These are phyloP conservation scores for Collybia nuda DNA, from an alignment of 768 basidiomycete species.

Conservation along the genomic window DNA sequence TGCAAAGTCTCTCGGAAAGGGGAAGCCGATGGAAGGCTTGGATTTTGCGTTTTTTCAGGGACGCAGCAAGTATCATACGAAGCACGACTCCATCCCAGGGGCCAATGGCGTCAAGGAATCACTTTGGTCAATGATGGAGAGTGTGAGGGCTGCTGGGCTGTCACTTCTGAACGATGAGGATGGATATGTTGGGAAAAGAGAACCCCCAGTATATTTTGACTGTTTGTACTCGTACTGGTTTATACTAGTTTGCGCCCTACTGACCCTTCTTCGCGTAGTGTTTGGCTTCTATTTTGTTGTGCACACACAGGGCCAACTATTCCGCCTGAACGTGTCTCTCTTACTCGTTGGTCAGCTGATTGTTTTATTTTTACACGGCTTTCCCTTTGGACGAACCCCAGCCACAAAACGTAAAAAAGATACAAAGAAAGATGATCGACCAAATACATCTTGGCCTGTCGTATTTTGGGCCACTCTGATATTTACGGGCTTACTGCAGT, in stretches of 20 bases:
- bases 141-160: slow-evolving; percentile 51
- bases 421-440: too few relatives aligned
- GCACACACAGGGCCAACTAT: background rate
- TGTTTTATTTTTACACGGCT: too few relatives aligned
- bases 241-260: slow-evolving; percentile 18
- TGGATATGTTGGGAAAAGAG: slow-evolving; percentile 19
- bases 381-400: too few relatives aligned
- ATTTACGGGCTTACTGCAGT: background rate
- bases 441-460: background rate
- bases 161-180: slow-evolving; percentile 53
- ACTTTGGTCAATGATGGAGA: slow-evolving; percentile 82
- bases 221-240: background rate
- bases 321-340: background rate
- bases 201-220: slow-evolving; percentile 1
- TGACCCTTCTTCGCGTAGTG: slow-evolving; percentile 35
- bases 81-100: slow-evolving; percentile 64
- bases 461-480: background rate
- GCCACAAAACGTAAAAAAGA: too few relatives aligned
- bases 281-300: slow-evolving; percentile 52
- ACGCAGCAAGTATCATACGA: slow-evolving; percentile 76
- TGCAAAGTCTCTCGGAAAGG: slow-evolving; percentile 52
- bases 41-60: slow-evolving; percentile 81
- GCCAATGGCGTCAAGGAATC: slow-evolving; percentile 48
- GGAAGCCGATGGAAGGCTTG: slow-evolving; percentile 59
- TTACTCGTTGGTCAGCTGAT: too few relatives aligned